Evolutionary conservation across 1,284 basidiomycete species (phyloP).

Genomic region (Thecaphora frezii): DNA sequence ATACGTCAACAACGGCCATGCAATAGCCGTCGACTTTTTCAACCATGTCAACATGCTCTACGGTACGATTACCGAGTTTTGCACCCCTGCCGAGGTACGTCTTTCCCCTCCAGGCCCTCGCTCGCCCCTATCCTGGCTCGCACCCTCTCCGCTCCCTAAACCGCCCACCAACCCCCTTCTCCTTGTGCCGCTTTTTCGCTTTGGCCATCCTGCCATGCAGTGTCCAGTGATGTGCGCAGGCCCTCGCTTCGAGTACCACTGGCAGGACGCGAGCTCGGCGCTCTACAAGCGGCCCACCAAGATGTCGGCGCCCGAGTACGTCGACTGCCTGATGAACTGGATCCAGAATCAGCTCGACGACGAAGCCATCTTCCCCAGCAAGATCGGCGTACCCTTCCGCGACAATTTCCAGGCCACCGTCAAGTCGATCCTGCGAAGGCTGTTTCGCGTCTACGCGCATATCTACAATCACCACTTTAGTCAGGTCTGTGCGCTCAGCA

Average conservation of each 20-base stretch:
- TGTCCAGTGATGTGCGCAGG: conserved; percentile 99
- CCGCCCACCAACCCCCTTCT: no score
- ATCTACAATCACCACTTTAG: conserved; percentile 99
- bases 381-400: conserved; percentile 91
- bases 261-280: conserved; percentile 72
- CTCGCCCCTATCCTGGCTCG: no score
- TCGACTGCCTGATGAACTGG: conserved; percentile 99
- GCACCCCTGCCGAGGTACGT: conserved; percentile 45
- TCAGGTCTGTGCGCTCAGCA: conserved; percentile 94
- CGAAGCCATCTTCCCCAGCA: conserved; percentile 88
- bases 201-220: conserved; percentile 60
- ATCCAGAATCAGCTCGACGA: conserved; percentile 90
- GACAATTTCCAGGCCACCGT: conserved; percentile 86
- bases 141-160: no score
- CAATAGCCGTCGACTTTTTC: conserved; percentile 56
- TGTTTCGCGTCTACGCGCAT: conserved; percentile 97
- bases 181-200: neutral
- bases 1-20: no score
- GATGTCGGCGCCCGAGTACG: conserved; percentile 71
- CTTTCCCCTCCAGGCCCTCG: no score
- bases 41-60: conserved; percentile 60
- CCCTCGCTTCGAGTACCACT: conserved; percentile 93
- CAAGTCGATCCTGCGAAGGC: conserved; percentile 83
- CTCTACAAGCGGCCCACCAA: conserved; percentile 55
- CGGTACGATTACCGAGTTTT: conserved; percentile 58